Base-by-base conservation (phyloP, 1,284 basidiomycete genomes). In the Phylloboletellus chloephorus region DNA sequence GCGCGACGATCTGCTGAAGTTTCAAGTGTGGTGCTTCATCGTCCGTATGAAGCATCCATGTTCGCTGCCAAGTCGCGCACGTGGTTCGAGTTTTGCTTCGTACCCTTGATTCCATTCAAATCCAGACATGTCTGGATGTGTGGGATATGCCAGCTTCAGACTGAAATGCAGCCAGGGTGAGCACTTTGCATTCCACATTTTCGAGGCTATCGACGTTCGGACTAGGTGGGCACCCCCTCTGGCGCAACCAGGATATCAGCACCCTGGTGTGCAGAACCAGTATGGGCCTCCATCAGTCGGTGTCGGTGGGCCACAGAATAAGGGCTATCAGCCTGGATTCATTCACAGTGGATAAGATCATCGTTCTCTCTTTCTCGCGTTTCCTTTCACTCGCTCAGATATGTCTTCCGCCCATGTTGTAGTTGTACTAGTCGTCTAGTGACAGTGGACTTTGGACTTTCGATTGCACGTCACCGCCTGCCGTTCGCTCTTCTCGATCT, bases 31-130 rank as follows among this genome's bases (percentile, higher is more conserved):
- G 22, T 24, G 24, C 23, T 37, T 7, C 32, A 15, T 24, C 17
- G 8, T 16, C 5, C 6, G 3, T 12, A 8, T 30, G 12, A 39
- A 76, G 73, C 60, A 6, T 58, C 71, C 43, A 75, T 71, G 49
- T 60, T 67, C 41, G 61, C 65, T 20, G 72, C 67, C 36, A 76
- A 73, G 48, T 63, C 71, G 4, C 66, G 75, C 41, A 65, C 53
- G 11, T 77, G 74, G 74, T 70, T 76, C 50, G 73, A 76, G 50
- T 43, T 76, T 15, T 77, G 68, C 51, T 73, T 71, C 51, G 62
- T 76, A 9, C 74, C 71, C 16, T 56, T 76, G 38, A 58, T 76
- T 21, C 74, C 74, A 0, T 60, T 77, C 57, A 57, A 41, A 17
- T 65, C 69, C 5, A 64, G 57, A 16, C 66, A 63, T 33, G 53